Percentiles rank a stretch among this genome's conserved stretches.
Conservation (phyloP, 139 green algal species). For the Picochlorum sp. region DNA sequence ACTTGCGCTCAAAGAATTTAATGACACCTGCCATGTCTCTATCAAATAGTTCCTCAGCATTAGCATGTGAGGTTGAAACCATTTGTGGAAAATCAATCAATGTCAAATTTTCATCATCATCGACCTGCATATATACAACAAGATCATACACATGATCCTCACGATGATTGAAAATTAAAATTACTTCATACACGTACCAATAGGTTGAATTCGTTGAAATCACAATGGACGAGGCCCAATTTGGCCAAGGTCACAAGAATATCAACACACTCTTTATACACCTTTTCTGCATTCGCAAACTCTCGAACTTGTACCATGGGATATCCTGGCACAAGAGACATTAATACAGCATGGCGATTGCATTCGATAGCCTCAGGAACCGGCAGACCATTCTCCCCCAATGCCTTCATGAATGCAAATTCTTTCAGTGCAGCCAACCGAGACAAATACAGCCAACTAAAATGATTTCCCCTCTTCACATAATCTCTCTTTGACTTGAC, state of each 20-base stretch:
- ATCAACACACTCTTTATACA: slow-evolving; percentile 71
- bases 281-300: slow-evolving; percentile 44
- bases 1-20: slow-evolving; percentile 67
- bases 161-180: too few relatives aligned
- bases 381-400: slow-evolving; percentile 80
- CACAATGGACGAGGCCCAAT: slow-evolving; percentile 93
- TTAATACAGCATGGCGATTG: slow-evolving; percentile 94
- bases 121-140: slow-evolving; percentile 9
- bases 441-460: slow-evolving; percentile 91
- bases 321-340: slow-evolving; percentile 70
- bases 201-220: slow-evolving; percentile 99
- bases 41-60: slow-evolving; percentile 87
- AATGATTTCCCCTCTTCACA: slow-evolving; percentile 45
- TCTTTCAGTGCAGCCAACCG: slow-evolving; percentile 91
- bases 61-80: slow-evolving; percentile 82
- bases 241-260: slow-evolving; percentile 65
- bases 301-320: slow-evolving; percentile 72
- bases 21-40: slow-evolving; percentile 89
- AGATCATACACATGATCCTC: slow-evolving; percentile 6
- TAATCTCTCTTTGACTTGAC: slow-evolving; percentile 98
- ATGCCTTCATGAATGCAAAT: slow-evolving; percentile 94
- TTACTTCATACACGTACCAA: slow-evolving; percentile 18
- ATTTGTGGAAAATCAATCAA: slow-evolving; percentile 98
- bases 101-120: slow-evolving; percentile 65
- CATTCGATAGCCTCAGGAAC: slow-evolving; percentile 85